Conservation (phyloP, 2,329 filamentous ascomycete genomes). For the Penicillium rolfsii region DNA sequence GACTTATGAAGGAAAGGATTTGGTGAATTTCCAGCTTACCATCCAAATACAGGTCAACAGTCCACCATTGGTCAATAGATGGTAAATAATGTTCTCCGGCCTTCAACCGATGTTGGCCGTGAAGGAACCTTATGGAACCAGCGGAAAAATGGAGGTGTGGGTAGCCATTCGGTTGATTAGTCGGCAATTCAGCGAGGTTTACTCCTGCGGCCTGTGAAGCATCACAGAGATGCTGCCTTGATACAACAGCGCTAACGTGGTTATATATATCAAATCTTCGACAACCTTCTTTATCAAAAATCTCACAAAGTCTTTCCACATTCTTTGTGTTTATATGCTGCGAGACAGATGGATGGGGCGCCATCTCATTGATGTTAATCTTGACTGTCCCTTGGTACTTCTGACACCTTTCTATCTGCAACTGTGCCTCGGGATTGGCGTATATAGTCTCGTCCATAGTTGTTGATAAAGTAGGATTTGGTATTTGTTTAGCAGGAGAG, state of each 20-base stretch:
- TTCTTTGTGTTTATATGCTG: conserved; percentile 21
- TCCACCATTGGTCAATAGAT: conserved; percentile 2
- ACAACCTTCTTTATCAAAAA: conserved; percentile 29
- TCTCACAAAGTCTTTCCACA: conserved; percentile 26
- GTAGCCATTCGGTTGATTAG: background rate
- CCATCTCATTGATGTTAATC: conserved; percentile 29
- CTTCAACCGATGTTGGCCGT: conserved; percentile 24
- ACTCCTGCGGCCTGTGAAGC: conserved; percentile 7
- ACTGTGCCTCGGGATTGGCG: conserved; percentile 18
- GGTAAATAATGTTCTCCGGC: conserved; percentile 26
- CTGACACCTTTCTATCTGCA: conserved; percentile 19
- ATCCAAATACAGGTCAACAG: conserved; percentile 4
- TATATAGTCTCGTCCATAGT: background rate
- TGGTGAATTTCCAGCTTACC: background rate
- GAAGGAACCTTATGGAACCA: conserved; percentile 1
- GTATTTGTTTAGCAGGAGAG: background rate
- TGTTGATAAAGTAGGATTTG: background rate
- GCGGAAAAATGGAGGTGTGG: background rate
- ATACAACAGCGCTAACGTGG: conserved; percentile 26
- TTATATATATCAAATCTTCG: conserved; percentile 25
- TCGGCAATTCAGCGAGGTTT: background rate
- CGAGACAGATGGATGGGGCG: conserved; percentile 9
- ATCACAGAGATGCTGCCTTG: conserved; percentile 16
- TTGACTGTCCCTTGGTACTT: conserved; percentile 35
- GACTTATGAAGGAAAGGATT: background rate